These are phyloP conservation scores for Leersia perrieri DNA, from an alignment of 176 grass and related monocot genomes.

Conservation along the genomic window DNA sequence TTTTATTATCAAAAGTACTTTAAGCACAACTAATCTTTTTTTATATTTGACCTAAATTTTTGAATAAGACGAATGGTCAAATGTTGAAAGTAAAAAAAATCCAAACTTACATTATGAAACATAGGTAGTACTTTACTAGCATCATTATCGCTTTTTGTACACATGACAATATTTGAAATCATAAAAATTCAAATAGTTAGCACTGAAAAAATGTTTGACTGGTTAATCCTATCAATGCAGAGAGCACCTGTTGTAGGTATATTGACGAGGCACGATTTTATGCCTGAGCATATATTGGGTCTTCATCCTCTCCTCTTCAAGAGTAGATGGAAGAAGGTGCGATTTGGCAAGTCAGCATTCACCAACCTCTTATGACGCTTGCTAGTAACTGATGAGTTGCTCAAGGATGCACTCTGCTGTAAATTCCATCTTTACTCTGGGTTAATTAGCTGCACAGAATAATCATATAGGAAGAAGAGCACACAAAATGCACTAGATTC, in stretches of 20 bases:
- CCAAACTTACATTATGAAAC: too few species aligned
- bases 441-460: background rate
- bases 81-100: too few species aligned
- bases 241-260: constrained; percentile 78
- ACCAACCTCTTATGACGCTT: constrained; percentile 36
- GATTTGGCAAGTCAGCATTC: constrained; percentile 57
- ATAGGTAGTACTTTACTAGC: background rate
- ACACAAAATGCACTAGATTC: background rate
- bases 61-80: too few species aligned
- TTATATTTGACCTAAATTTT: too few species aligned
- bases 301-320: constrained; percentile 78
- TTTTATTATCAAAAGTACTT: too few species aligned
- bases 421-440: background rate
- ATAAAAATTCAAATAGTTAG: background rate
- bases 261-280: constrained; percentile 85
- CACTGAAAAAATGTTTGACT: background rate
- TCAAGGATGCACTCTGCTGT: background rate
- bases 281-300: constrained; percentile 79
- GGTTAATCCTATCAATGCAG: constrained; percentile 37
- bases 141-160: background rate
- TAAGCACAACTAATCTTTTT: too few species aligned
- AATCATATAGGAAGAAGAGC: background rate
- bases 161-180: background rate
- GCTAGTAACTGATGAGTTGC: background rate
- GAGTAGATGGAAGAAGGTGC: constrained; percentile 70